These are phyloP conservation scores for Bothriochloa decipiens DNA, from an alignment of 176 grass and related monocot genomes.

Conservation along the genomic window DNA sequence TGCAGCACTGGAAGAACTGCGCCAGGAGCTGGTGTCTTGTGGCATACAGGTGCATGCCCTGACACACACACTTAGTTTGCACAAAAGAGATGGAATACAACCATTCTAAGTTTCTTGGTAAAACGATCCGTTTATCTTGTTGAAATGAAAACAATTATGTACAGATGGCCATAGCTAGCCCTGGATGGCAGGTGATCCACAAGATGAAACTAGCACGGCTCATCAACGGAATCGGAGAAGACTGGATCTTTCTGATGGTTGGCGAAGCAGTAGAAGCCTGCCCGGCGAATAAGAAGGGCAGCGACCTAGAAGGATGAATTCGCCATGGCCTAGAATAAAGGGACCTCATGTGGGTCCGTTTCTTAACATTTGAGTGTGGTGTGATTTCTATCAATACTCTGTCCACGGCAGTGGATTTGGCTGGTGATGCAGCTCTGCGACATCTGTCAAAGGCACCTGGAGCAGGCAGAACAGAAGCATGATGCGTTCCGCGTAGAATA, in stretches of 20 bases:
- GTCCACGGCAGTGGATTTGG: not conserved
- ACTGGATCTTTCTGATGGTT: constrained; percentile 7
- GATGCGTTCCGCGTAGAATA: not conserved
- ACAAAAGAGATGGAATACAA: not conserved
- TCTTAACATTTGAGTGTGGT: not conserved
- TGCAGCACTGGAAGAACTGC: not conserved
- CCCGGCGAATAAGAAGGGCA: not conserved
- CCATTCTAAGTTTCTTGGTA: not conserved
- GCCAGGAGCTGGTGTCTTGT: not conserved
- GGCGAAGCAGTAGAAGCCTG: constrained; percentile 16
- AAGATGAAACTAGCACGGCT: constrained; percentile 25
- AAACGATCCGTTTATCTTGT: not conserved
- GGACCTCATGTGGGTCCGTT: not conserved
- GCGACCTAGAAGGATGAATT: constrained; percentile 23
- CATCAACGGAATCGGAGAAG: not conserved
- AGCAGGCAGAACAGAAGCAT: not conserved
- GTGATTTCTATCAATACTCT: not conserved
- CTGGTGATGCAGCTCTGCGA: not conserved
- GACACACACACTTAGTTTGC: not conserved
- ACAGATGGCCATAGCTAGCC: constrained; percentile 19
- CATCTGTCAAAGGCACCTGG: not conserved
- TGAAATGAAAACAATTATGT: not conserved
- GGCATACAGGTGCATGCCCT: not conserved
- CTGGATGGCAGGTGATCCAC: constrained; percentile 20
- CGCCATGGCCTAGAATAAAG: not conserved